These are phyloP conservation scores for Papiliotrema nemorosa DNA, from an alignment of 1,284 basidiomycete species.

Conservation along the genomic window DNA sequence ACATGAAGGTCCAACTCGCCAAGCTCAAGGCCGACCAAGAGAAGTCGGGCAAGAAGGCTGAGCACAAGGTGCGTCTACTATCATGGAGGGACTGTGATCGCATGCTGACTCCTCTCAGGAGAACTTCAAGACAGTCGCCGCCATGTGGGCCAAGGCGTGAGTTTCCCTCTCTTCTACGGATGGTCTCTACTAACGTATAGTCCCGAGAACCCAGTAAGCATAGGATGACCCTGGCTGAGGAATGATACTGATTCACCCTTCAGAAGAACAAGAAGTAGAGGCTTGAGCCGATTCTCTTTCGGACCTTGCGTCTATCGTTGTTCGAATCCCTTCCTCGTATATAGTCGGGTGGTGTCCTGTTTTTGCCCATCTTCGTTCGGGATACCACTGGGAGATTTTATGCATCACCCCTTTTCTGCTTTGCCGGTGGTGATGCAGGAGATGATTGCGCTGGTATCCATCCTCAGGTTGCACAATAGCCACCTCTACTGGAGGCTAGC, in stretches of 20 bases:
- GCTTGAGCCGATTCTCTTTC: not conserved
- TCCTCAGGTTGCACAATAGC: too few species aligned
- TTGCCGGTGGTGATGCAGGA: too few species aligned
- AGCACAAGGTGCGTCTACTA: slow-evolving; percentile 37
- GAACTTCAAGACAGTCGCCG: slow-evolving; percentile 46
- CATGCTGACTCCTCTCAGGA: slow-evolving; percentile 22
- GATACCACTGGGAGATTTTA: too few species aligned
- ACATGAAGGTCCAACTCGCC: slow-evolving; percentile 49
- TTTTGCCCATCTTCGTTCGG: too few species aligned
- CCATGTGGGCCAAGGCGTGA: slow-evolving; percentile 43
- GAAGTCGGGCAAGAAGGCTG: slow-evolving; percentile 41
- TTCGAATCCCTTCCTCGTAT: not conserved
- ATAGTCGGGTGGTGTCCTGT: not conserved
- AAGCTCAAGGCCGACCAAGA: slow-evolving; percentile 47
- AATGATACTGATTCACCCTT: slow-evolving; percentile 5
- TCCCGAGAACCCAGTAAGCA: slow-evolving; percentile 44
- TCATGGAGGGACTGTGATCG: not conserved
- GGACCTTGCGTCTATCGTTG: not conserved
- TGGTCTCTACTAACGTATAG: slow-evolving; percentile 12
- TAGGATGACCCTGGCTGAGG: not conserved
- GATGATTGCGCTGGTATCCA: too few species aligned
- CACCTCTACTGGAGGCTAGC: too few species aligned
- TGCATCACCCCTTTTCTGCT: too few species aligned
- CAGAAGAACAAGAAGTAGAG: slow-evolving; percentile 39
- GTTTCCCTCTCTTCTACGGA: slow-evolving; percentile 10